A percentile compares a stretch with the other conserved stretches of the same genome.
Evolutionary conservation across 257 asterid genomes (phyloP).

Genomic region (Ilex asprella): DNA sequence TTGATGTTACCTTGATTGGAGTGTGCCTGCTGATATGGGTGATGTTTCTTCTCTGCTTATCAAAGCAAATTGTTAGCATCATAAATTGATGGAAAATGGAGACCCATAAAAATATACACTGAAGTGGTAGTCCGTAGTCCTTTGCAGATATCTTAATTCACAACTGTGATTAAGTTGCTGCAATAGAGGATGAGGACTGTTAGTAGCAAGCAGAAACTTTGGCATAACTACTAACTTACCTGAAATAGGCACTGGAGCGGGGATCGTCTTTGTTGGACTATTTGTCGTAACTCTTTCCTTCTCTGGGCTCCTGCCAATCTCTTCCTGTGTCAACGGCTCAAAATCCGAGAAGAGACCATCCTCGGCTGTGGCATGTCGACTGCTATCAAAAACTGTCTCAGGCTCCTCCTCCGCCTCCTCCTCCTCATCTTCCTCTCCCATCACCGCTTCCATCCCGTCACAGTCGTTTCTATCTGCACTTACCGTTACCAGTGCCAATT

Average conservation of each 20-base stretch:
- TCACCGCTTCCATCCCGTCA: conserved; percentile 11
- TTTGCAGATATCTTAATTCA: background rate
- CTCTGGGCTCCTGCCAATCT: conserved; percentile 28
- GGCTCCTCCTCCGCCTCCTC: conserved; percentile 29
- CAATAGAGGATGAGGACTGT: conserved; percentile 1
- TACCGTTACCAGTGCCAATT: conserved; percentile 33
- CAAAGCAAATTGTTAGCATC: background rate
- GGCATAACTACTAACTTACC: conserved; percentile 22
- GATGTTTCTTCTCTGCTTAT: conserved; percentile 38
- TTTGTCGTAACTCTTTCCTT: conserved; percentile 25
- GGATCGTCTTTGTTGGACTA: conserved; percentile 24
- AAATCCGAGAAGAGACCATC: conserved; percentile 78
- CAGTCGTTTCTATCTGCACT: conserved; percentile 24
- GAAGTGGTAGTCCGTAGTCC: background rate
- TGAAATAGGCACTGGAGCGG: conserved; percentile 61
- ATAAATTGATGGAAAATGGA: too few relatives aligned
- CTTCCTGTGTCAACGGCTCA: conserved; percentile 59
- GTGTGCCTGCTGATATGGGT: conserved; percentile 31
- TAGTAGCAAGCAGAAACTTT: background rate
- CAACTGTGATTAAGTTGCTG: background rate
- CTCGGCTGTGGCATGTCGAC: conserved; percentile 59
- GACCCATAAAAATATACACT: background rate
- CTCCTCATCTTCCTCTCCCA: conserved; percentile 24
- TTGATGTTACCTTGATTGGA: conserved; percentile 34
- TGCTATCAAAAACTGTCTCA: conserved; percentile 73